Conservation (phyloP, 2,329 filamentous ascomycete genomes). For the Annulohypoxylon truncatum region DNA sequence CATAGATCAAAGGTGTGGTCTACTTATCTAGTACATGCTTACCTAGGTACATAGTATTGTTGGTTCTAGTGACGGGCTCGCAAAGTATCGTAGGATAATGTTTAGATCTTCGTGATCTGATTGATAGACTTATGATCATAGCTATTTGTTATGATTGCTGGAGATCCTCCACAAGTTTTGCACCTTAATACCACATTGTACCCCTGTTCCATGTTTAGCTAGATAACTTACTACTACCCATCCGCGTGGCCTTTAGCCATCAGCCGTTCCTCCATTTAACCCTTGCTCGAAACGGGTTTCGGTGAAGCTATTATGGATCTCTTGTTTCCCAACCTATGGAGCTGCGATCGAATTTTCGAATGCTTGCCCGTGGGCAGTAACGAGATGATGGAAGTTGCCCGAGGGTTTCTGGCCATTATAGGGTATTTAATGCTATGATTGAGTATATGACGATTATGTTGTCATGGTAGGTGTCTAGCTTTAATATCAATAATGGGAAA, state of each 20-base stretch:
- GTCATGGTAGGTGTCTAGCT: constrained; percentile 3
- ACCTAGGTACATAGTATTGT: not conserved
- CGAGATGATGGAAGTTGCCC: not conserved
- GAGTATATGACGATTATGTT: not conserved
- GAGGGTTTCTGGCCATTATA: not conserved
- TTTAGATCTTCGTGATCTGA: constrained; percentile 40
- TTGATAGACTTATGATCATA: constrained; percentile 28
- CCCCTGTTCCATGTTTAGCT: constrained; percentile 35
- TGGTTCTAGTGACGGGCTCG: not conserved
- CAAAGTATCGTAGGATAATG: constrained; percentile 7
- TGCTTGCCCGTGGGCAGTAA: not conserved
- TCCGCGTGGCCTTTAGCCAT: constrained; percentile 40
- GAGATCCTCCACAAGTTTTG: constrained; percentile 37
- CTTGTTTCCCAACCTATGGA: constrained; percentile 5
- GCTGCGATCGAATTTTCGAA: not conserved
- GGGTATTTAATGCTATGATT: not conserved
- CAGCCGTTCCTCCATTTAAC: constrained; percentile 5
- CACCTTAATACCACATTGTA: constrained; percentile 30
- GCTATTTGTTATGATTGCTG: constrained; percentile 30
- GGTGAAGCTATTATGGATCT: constrained; percentile 26
- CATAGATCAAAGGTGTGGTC: not conserved
- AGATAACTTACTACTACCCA: constrained; percentile 38
- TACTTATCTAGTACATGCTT: not conserved
- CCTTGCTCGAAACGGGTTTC: constrained; percentile 32
- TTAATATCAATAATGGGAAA: constrained; percentile 2